Percentiles rank a stretch among this genome's conserved stretches.
phyloP scores from a whole-genome alignment of 2,329 filamentous ascomycete species.

The Botrytis aclada region DNA sequence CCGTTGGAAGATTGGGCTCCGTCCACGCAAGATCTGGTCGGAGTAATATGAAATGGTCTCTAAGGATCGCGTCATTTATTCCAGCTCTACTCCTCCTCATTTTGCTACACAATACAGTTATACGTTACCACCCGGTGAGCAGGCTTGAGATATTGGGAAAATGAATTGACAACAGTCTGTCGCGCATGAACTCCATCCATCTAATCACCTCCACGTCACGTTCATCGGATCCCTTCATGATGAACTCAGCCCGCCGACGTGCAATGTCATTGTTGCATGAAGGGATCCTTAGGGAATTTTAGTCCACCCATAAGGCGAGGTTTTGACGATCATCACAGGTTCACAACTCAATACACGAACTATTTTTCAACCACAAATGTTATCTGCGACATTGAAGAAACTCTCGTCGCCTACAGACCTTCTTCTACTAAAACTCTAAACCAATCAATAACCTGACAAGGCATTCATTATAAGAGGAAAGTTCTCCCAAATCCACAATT shows the following conservation, averaged over 20 bases:
- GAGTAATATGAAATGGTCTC: neutral
- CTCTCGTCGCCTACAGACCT: neutral
- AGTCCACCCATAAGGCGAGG: neutral
- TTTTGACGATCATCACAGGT: neutral
- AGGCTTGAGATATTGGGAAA: neutral
- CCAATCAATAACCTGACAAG: conserved; percentile 4
- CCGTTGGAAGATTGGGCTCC: neutral
- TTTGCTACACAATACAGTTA: neutral
- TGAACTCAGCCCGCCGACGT: neutral
- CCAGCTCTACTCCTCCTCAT: neutral
- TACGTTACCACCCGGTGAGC: neutral
- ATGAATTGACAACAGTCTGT: neutral
- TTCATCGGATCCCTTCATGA: neutral
- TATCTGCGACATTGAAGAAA: conserved; percentile 4
- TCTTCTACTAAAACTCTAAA: neutral
- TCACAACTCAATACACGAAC: neutral
- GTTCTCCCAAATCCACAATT: neutral
- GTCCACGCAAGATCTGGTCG: neutral
- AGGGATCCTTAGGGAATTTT: neutral
- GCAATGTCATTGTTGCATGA: conserved; percentile 1
- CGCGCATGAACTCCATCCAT: neutral
- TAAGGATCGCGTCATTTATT: neutral
- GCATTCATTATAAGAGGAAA: neutral
- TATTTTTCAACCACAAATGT: neutral
- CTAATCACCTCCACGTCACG: neutral